Evolutionary conservation across 2,329 filamentous ascomycete genomes (phyloP).

Genomic region (Ceratocystis papillata): DNA sequence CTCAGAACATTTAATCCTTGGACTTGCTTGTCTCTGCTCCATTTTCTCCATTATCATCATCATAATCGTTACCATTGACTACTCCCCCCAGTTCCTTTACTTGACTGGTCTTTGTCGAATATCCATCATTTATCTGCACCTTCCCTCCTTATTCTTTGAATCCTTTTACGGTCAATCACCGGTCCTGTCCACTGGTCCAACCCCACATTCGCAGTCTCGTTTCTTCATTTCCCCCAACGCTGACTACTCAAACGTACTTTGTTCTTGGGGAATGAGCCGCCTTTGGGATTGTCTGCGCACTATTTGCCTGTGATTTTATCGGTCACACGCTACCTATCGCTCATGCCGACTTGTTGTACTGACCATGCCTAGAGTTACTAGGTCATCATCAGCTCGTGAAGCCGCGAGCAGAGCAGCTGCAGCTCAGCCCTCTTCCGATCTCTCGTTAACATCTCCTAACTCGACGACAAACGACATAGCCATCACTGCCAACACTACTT

Average conservation of each 20-base stretch:
- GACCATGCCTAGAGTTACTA: conserved; percentile 67
- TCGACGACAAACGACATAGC: conserved; percentile 22
- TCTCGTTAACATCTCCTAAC: conserved; percentile 31
- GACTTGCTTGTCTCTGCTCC: conserved; percentile 5
- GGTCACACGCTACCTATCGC: conserved; percentile 11
- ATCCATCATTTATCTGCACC: background rate
- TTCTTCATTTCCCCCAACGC: conserved; percentile 4
- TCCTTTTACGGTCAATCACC: background rate
- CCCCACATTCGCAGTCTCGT: background rate
- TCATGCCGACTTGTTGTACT: conserved; percentile 14
- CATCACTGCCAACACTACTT: background rate
- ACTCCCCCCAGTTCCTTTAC: background rate
- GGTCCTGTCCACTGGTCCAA: background rate
- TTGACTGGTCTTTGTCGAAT: too few species aligned
- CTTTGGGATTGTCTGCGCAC: conserved; percentile 10
- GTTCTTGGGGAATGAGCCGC: background rate
- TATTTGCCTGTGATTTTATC: conserved; percentile 17
- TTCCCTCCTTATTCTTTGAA: background rate
- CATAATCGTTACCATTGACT: background rate
- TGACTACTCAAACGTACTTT: conserved; percentile 6
- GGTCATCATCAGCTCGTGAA: conserved; percentile 85
- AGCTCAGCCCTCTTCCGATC: conserved; percentile 32
- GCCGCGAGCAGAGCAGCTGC: conserved; percentile 54
- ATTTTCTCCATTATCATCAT: conserved; percentile 13
- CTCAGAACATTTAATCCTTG: background rate